Evolutionary conservation across 257 asterid species (phyloP), one percentile per base, ranked within the genome.

Genomic region (Anisodus tanguticus): DNA sequence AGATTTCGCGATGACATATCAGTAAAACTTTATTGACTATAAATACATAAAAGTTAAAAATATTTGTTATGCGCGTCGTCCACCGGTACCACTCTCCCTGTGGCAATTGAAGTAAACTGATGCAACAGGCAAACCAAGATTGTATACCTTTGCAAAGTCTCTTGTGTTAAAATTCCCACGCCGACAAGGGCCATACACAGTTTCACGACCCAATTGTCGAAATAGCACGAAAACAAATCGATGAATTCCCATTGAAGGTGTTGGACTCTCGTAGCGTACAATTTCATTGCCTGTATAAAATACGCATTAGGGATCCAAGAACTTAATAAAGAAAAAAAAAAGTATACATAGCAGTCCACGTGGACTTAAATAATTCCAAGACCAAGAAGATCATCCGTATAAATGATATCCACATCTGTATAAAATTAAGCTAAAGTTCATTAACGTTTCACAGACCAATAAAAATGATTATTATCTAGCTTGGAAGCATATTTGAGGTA

Each of bases 191-290:
- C 89, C 84, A 15, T 3, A 8, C 57, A 82, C 68, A 0, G 49
- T 79, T 35, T 63, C 76, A 63, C 91, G 72, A 19, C 85, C 74
- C 17, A 8, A 12, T 41, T 91, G 93, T 41, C 80, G 87, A 86
- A 88, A 89, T n/a, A 91, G 13, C 59, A 63, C 91, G 53, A 89
- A 17, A 16, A 91, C 89, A 0, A 88, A 35, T 60, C 93, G 92
- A 82, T 91, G 93, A 84, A 91, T 89, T 57, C 93, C 93, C 88
- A 89, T 82, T 13, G 85, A 54, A 41, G 93, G 92, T 35, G 54
- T 81, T n/a, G 93, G 93, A 5, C 41, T 86, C 87, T 89, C 92
- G 2, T 91, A 91, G 19, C 79, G 62, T 87, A 91, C 85, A 2
- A 86, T 16, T 76, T 91, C 93, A 9, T 81, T 84, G 43, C 93